A percentile compares a stretch with the other conserved stretches of the same genome.
phyloP scores from a whole-genome alignment of 495 filamentous ascomycete genomes.

The Podospora bellae-mahoneyi region DNA sequence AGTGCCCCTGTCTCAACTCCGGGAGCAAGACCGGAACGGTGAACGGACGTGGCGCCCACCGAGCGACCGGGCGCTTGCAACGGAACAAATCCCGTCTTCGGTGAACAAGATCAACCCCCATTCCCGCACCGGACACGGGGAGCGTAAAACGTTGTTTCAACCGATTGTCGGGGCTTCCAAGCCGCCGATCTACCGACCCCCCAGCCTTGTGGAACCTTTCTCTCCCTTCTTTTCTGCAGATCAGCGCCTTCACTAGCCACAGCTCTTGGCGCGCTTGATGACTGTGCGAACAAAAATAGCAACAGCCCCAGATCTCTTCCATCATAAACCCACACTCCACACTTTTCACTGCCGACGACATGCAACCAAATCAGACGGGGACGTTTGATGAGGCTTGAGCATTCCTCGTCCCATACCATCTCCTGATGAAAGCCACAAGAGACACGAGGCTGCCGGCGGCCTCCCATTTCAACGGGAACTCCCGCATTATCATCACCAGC shows the following conservation, averaged over 20 bases:
- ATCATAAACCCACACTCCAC: constrained; percentile 2
- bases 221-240: background rate
- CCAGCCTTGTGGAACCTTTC: background rate
- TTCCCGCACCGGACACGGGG: background rate
- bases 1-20: background rate
- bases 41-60: background rate
- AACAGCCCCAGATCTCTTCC: background rate
- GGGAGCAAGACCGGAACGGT: background rate
- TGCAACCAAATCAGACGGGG: background rate
- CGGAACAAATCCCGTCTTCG: background rate
- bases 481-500: background rate
- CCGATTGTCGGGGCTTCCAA: background rate
- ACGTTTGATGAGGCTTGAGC: background rate
- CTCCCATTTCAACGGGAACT: background rate
- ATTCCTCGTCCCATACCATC: background rate
- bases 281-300: background rate
- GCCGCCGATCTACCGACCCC: background rate
- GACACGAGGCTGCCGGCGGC: background rate
- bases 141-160: background rate
- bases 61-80: background rate
- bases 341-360: background rate
- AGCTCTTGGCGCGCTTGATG: background rate
- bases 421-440: background rate
- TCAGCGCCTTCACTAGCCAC: constrained; percentile 1
- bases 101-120: background rate